Evolutionary conservation across 768 basidiomycete genomes (phyloP), one percentile per base, ranked within the genome.

Genomic region (Paxillus rubicundulus): DNA sequence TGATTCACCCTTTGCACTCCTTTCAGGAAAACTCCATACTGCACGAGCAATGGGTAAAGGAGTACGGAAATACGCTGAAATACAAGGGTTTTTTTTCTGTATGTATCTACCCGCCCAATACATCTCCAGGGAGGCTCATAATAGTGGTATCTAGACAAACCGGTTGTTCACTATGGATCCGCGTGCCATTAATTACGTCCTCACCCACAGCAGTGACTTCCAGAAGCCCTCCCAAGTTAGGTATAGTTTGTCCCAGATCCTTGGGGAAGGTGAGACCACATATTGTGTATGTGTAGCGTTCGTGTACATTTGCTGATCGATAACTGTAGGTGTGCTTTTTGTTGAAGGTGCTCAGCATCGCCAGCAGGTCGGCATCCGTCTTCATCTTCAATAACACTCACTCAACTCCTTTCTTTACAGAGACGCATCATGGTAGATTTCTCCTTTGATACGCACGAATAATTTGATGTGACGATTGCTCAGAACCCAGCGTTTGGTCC

Each of bases 401-500:
- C 24, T 24, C 5, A 24, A 24, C 24, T 24, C 24, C 24, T 24
- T 70, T 85, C 30, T 82, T 77, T 8, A 44, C 17, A 61, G 59
- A 55, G 64, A 41, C 51, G 48, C 17, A 57, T 71, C 18, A 63
- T 72, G 69, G 69, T 70, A 30, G 33, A 14, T 27, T 33, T 1
- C 4, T 18, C 10, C 6, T 45, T 41, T 9, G n/a, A 3, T 9
- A 32, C 14, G 9, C 13, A 24, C 17, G 9, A 7, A 8, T 36
- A 20, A 3, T 28, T 14, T n/a, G 18, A 49, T 12, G 45, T 27
- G 40, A n/a, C 10, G 9, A 10, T 20, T 36, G 14, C 38, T 21
- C 17, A 74, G 84, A 86, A 85, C 55, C 84, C 84, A 17, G 83
- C 84, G 0, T 86, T 87, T 61, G 82, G 83, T 1, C 72, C 74